Base-by-base conservation (phyloP, 129 eudicot genomes). In the Flaveria brownii region DNA sequence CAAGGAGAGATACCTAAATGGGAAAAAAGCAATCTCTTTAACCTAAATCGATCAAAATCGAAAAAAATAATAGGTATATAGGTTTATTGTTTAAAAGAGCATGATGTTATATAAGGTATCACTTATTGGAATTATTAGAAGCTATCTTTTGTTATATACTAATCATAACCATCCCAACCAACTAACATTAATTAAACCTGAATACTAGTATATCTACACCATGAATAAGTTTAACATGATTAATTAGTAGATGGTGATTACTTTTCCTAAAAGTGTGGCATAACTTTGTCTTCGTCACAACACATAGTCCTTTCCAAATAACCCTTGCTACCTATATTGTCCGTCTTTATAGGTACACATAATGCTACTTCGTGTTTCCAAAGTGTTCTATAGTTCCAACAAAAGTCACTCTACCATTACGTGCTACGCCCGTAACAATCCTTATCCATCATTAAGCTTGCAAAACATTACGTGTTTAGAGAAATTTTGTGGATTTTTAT, bases 321-420 rank as follows among this genome's bases (percentile, higher is more conserved):
- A 36, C 22, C 43, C 33, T 30, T 14, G 2, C 46, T 63, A 46
- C 46, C 45, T 14, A 28, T 3, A 28, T 14, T 4, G 12, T 28
- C 45, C 16, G 7, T 7, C 45, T 63, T 30, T 28, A 63, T 15
- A 1, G 17, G 10, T 61, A 61, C 14, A 61, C 67, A 61, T 11
- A 30, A 28, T 8, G 45, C 69, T 14, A 28, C 46, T 49, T 22
- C 16, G 55, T 54, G 20, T 5, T 76, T 36, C 41, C 25, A 64
- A 65, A 30, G 54, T 18, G 64, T 64, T 64, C 16, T 49, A 64
- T 64, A 76, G n/a, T 50, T 30, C 80, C 63, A 23, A 13, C 25
- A 36, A 33, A 63, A 17, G 23, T 36, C 3, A 47, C 50, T 20
- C 2, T 52, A 52, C 54, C 51, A 30, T 33, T 54, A n/a, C 65